phyloP scores from a whole-genome alignment of 2,329 filamentous ascomycete species.

The Trichoderma sp. region DNA sequence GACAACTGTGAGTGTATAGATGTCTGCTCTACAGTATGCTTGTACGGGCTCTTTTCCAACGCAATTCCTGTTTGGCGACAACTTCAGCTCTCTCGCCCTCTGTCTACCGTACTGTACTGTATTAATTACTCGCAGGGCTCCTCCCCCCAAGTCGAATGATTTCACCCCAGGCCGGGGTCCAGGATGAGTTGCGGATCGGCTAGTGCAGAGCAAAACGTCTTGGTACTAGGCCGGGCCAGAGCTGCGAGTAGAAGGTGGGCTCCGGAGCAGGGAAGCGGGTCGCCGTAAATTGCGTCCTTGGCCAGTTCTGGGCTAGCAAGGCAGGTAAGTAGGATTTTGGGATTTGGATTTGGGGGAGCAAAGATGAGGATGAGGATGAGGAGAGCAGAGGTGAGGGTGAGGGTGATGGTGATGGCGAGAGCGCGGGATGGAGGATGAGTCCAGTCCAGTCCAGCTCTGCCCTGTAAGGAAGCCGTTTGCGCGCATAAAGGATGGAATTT shows the following conservation, averaged over 20 bases:
- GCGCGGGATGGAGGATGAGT: neutral
- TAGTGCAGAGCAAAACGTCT: constrained; percentile 16
- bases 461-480: neutral
- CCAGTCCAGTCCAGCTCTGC: neutral
- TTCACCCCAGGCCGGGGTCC: neutral
- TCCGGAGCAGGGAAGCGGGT: constrained; percentile 17
- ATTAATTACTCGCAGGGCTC: constrained; percentile 3
- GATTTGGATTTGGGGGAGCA: neutral
- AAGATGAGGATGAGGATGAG: neutral
- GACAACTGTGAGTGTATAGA: neutral
- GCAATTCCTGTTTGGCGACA: neutral
- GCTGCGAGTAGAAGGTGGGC: constrained; percentile 18
- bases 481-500: neutral
- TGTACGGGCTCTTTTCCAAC: neutral
- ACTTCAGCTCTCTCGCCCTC: neutral
- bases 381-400: neutral
- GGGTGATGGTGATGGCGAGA: neutral
- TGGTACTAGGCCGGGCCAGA: constrained; percentile 3
- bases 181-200: constrained; percentile 12
- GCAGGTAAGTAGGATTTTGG: neutral
- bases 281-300: constrained; percentile 21
- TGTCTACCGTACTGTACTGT: neutral
- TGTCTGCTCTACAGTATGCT: neutral
- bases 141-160: neutral
- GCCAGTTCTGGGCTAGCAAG: neutral